A percentile compares a stretch with the other conserved stretches of the same genome.
These are phyloP conservation scores for Chlorociboria aeruginascens DNA, from an alignment of 495 filamentous ascomycete genomes.

Conservation along the genomic window DNA sequence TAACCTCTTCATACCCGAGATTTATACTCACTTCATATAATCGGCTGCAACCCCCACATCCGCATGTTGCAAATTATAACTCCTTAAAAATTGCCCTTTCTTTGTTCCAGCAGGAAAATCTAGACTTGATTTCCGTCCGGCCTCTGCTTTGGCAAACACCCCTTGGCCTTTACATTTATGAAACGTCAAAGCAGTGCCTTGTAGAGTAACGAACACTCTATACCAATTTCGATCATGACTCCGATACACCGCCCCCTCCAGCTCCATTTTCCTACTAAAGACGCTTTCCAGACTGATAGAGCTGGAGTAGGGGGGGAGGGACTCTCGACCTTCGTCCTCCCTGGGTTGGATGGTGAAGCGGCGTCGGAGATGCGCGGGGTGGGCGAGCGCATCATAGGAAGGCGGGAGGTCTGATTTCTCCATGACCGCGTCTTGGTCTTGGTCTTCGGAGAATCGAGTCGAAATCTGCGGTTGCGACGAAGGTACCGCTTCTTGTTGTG, in stretches of 20 bases:
- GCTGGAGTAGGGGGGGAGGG: slow-evolving; percentile 42
- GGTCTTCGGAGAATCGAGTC: too few species aligned
- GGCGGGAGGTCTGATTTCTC: background rate
- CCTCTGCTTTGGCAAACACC: slow-evolving; percentile 21
- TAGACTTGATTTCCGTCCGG: slow-evolving; percentile 23
- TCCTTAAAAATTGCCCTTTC: slow-evolving; percentile 34
- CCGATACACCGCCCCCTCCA: slow-evolving; percentile 41
- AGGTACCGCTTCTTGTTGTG: too few species aligned
- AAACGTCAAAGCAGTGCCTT: slow-evolving; percentile 48
- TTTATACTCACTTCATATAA: slow-evolving; percentile 39
- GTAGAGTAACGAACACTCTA: slow-evolving; percentile 42
- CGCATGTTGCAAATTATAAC: slow-evolving; percentile 51
- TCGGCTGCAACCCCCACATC: slow-evolving; percentile 54
- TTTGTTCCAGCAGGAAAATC: slow-evolving; percentile 32
- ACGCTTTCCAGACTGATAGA: slow-evolving; percentile 38
- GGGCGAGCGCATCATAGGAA: slow-evolving; percentile 21
- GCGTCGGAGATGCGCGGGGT: slow-evolving; percentile 11
- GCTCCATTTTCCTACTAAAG: slow-evolving; percentile 44
- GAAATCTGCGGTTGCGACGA: too few species aligned
- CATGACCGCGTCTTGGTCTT: too few species aligned
- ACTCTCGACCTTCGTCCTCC: slow-evolving; percentile 31
- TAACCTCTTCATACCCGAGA: background rate
- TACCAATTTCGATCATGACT: slow-evolving; percentile 41
- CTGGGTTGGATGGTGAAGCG: slow-evolving; percentile 27
- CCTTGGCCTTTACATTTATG: slow-evolving; percentile 36